A percentile compares a stretch with the other conserved stretches of the same genome.
Conservation (phyloP, 306 rosid species). For the Pterocarpus macrocarpus region DNA sequence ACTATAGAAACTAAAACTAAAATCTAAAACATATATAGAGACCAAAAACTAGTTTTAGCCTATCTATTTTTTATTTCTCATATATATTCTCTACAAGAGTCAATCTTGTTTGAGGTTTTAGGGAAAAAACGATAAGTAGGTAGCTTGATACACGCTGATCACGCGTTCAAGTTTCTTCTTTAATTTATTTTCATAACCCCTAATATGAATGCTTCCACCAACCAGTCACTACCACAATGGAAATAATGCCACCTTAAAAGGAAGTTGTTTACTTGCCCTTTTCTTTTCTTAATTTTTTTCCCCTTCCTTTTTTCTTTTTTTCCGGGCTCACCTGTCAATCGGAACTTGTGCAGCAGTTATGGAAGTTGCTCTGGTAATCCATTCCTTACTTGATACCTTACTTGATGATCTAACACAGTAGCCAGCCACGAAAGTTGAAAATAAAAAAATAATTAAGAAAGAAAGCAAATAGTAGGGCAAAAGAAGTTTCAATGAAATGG, state of each 20-base stretch:
- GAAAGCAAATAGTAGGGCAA: neutral
- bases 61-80: too few relatives aligned
- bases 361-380: neutral
- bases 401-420: conserved; percentile 2
- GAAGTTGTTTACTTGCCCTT: neutral
- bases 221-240: neutral
- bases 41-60: too few relatives aligned
- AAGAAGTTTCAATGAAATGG: conserved; percentile 17
- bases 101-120: too few relatives aligned
- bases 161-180: neutral
- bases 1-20: too few relatives aligned
- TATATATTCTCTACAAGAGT: too few relatives aligned
- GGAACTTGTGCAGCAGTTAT: neutral
- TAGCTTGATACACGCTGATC: too few relatives aligned
- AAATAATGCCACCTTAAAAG: neutral
- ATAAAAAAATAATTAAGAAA: neutral
- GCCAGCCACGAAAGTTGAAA: neutral
- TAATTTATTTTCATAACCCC: too few relatives aligned
- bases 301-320: neutral
- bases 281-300: neutral
- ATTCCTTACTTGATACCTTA: conserved; percentile 14
- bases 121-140: too few relatives aligned
- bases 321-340: neutral
- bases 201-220: neutral
- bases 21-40: too few relatives aligned